phyloP scores from a whole-genome alignment of 495 filamentous ascomycete species.

The Chaetomium tenue region DNA sequence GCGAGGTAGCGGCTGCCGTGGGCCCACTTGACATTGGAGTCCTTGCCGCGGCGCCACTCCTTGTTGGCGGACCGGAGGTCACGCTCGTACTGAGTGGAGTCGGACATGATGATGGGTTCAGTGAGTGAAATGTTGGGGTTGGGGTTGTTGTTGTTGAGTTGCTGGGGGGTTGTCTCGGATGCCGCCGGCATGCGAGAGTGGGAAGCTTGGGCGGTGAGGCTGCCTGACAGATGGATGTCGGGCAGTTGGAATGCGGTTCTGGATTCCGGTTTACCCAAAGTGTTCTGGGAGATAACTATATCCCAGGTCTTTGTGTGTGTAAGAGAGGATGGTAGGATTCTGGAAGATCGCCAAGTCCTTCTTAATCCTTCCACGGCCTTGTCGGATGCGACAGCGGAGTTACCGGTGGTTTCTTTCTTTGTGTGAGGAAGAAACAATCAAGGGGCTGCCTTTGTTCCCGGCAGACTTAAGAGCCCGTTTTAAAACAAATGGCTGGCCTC shows the following conservation, averaged over 20 bases:
- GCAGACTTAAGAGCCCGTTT: neutral
- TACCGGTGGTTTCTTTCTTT: neutral
- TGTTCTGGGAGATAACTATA: neutral
- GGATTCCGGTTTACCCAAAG: neutral
- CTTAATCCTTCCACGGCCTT: neutral
- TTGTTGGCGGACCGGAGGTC: slow-evolving; percentile 45
- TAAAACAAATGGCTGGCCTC: slow-evolving; percentile 15
- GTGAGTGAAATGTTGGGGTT: neutral
- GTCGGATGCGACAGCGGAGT: neutral
- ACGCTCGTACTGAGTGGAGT: slow-evolving; percentile 35
- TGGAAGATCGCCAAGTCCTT: too few relatives aligned
- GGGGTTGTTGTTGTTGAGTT: neutral
- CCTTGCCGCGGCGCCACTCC: slow-evolving; percentile 48
- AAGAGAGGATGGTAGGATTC: neutral
- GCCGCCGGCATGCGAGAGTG: neutral
- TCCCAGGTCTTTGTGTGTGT: neutral
- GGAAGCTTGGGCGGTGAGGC: neutral
- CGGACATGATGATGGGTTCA: slow-evolving; percentile 15
- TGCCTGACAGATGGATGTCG: neutral
- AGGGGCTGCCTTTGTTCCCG: slow-evolving; percentile 1
- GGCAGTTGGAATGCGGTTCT: neutral
- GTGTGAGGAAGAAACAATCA: neutral
- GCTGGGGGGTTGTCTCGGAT: neutral
- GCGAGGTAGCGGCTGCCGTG: slow-evolving; percentile 33
- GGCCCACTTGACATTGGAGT: slow-evolving; percentile 44